Evolutionary conservation across 257 asterid species (phyloP).

Genomic region (Asclepias syriaca): DNA sequence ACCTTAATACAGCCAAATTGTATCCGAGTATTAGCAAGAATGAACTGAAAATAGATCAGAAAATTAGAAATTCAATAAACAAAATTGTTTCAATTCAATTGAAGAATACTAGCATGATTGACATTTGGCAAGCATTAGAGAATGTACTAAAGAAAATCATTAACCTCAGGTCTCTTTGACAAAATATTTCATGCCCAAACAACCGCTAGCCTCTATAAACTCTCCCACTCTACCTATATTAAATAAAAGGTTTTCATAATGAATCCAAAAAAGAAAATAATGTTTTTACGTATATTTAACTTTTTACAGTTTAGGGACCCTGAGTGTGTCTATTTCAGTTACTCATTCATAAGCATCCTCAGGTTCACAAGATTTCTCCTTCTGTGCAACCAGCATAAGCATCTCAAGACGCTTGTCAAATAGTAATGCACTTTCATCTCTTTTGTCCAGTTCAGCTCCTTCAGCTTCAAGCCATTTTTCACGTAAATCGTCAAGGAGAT

Average conservation of each 20-base stretch:
- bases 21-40: not conserved
- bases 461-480: constrained; percentile 59
- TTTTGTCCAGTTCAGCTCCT: constrained; percentile 23
- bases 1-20: not conserved
- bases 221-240: not conserved
- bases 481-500: constrained; percentile 74
- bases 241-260: not conserved
- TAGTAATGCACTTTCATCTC: constrained; percentile 22
- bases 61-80: not conserved
- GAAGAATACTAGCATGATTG: not conserved
- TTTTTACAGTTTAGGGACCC: not conserved
- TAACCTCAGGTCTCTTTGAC: not conserved
- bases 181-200: not conserved
- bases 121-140: not conserved
- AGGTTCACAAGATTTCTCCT: constrained; percentile 8
- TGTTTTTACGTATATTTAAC: not conserved
- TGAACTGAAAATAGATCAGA: not conserved
- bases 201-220: not conserved
- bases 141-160: not conserved
- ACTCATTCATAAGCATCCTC: not conserved
- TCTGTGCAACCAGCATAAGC: constrained; percentile 39
- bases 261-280: not conserved
- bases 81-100: not conserved
- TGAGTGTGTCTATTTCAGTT: not conserved
- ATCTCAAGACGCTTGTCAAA: constrained; percentile 86